These are phyloP conservation scores for Udeniomyces megalosporus DNA, from an alignment of 768 basidiomycete genomes.

Conservation along the genomic window DNA sequence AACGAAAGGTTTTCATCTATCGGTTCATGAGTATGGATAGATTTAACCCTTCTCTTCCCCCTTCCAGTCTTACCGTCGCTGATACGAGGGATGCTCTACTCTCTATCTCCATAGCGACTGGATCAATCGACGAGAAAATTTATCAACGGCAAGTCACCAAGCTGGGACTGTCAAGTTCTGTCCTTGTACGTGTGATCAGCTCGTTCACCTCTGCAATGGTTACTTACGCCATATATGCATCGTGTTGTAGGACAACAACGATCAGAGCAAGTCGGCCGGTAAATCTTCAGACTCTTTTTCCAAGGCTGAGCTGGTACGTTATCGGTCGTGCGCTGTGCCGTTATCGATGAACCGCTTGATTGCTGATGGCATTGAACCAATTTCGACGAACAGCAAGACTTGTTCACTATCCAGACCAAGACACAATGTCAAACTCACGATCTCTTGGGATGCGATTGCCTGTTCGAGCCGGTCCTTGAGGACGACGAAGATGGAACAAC, in stretches of 20 bases:
- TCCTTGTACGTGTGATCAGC: not conserved
- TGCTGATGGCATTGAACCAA: not conserved
- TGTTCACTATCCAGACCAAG: constrained; percentile 6
- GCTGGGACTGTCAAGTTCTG: constrained; percentile 7
- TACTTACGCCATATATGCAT: not conserved
- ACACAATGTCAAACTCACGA: constrained; percentile 13
- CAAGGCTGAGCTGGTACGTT: not conserved
- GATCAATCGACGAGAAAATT: constrained; percentile 13
- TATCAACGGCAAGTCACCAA: constrained; percentile 16
- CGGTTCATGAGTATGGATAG: constrained; percentile 23
- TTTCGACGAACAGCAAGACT: not conserved
- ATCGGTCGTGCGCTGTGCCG: not conserved
- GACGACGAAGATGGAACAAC: not conserved
- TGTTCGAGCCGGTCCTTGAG: not conserved
- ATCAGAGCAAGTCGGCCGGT: not conserved
- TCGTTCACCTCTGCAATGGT: too few relatives aligned
- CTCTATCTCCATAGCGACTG: not conserved
- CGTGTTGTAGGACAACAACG: not conserved
- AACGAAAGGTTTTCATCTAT: constrained; percentile 63
- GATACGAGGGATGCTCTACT: not conserved
- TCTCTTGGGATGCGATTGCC: constrained; percentile 12
- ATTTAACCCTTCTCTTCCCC: not conserved
- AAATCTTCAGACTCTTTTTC: not conserved
- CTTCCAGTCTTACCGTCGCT: not conserved
- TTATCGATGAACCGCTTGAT: too few relatives aligned